Evolutionary conservation across 2,329 filamentous ascomycete species (phyloP).

Genomic region (Cladosporium colombiae): DNA sequence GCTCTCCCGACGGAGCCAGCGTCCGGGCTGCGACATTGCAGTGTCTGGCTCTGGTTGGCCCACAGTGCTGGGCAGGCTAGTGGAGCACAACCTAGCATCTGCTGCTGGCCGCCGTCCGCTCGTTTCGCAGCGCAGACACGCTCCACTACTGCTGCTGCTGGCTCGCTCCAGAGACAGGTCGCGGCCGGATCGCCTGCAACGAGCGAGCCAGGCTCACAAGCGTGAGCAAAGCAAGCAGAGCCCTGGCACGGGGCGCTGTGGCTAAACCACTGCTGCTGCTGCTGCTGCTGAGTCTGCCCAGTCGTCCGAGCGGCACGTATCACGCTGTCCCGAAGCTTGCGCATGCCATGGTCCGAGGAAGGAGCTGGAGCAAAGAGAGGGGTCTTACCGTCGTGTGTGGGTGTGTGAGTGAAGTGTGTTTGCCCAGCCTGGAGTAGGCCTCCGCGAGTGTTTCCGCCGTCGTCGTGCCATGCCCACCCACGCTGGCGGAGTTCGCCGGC

Average conservation of each 20-base stretch:
- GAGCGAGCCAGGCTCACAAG: constrained; percentile 1
- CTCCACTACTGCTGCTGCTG: not conserved
- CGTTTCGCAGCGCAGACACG: constrained; percentile 7
- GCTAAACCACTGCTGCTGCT: constrained; percentile 12
- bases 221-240: constrained; percentile 7
- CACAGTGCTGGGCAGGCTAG: constrained; percentile 15
- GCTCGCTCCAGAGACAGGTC: constrained; percentile 9
- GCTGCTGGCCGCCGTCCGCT: constrained; percentile 9
- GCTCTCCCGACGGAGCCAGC: constrained; percentile 4
- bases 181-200: constrained; percentile 12
- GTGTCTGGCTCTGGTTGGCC: constrained; percentile 20
- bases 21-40: constrained; percentile 19
- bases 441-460: constrained; percentile 7
- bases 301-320: constrained; percentile 18
- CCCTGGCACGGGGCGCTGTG: constrained; percentile 13
- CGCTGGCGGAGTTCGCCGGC: not conserved
- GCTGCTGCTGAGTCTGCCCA: constrained; percentile 7
- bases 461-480: not conserved
- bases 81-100: constrained; percentile 8
- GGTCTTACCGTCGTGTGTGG: not conserved
- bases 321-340: constrained; percentile 18
- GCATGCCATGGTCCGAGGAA: constrained; percentile 13
- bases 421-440: constrained; percentile 3
- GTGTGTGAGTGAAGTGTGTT: not conserved
- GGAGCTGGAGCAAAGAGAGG: constrained; percentile 11